phyloP scores from a whole-genome alignment of 148 eudicot genomes.

The Pharnaceum exiguum region DNA sequence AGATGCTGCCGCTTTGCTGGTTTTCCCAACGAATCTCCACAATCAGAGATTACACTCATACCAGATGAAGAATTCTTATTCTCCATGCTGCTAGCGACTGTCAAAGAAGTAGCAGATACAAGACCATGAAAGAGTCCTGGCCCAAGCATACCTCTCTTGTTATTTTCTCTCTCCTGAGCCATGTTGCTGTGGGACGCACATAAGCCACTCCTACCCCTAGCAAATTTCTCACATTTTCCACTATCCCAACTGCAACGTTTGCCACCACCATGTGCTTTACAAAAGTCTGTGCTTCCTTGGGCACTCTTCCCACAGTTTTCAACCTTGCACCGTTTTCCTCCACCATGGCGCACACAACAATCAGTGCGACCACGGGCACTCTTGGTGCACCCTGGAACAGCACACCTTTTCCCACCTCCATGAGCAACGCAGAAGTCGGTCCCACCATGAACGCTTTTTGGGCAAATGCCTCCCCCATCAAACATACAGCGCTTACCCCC shows the following conservation, averaged over 20 bases:
- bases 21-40: slow-evolving; percentile 36
- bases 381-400: slow-evolving; percentile 71
- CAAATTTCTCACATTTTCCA: slow-evolving; percentile 79
- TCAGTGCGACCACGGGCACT: slow-evolving; percentile 94
- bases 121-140: slow-evolving; percentile 85
- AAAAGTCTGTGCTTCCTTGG: slow-evolving; percentile 93
- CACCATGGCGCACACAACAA: slow-evolving; percentile 89
- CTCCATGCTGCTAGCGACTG: slow-evolving; percentile 31
- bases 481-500: slow-evolving; percentile 88
- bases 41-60: slow-evolving; percentile 53
- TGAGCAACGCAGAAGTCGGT: slow-evolving; percentile 89
- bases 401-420: slow-evolving; percentile 94
- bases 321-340: slow-evolving; percentile 81
- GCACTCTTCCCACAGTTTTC: slow-evolving; percentile 84
- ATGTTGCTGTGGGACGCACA: slow-evolving; percentile 83
- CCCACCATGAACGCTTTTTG: slow-evolving; percentile 95
- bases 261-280: slow-evolving; percentile 97
- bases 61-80: slow-evolving; percentile 47
- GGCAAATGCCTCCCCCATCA: slow-evolving; percentile 94
- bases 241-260: slow-evolving; percentile 78
- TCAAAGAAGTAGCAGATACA: slow-evolving; percentile 38
- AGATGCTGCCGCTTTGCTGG: slow-evolving; percentile 46
- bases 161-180: slow-evolving; percentile 51
- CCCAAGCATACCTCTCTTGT: slow-evolving; percentile 47
- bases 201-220: slow-evolving; percentile 85